Evolutionary conservation across 2,329 filamentous ascomycete species (phyloP), one percentile per base, ranked within the genome.

Genomic region (Ophiosphaerella herpotricha): DNA sequence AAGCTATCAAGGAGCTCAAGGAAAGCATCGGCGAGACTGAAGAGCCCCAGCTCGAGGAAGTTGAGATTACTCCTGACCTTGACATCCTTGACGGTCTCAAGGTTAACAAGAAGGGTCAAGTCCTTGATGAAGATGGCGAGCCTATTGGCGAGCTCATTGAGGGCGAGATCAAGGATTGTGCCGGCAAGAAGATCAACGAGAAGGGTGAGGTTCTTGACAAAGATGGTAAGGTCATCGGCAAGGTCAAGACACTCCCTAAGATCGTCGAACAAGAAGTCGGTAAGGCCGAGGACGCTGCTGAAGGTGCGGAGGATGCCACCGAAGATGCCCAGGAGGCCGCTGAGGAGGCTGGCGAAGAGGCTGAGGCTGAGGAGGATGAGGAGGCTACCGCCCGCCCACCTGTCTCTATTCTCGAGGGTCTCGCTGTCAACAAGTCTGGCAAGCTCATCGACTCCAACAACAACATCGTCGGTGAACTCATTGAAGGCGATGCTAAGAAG

Each of bases 161-260:
- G 57, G 85, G 86, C 36, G 81, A 87, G 44, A 70, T 86, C 11
- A 71, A 79, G 12, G 82, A 86, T 54, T 86, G 85, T 55, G 82
- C 85, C 14, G 80, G 85, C 50, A 86, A 85, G 74, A 87, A 86
- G 70, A 76, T 85, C 58, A 85, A 87, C 57, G 80, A 79, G 51
- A 77, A 85, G 70, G 85, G 85, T 16, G 85, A 87, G 61, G 82
- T 87, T 48, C 77, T 86, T 63, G 84, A 86, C 66, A 83, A 80
- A 67, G 80, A 83, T 39, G 84, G 85, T 38, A 84, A 85, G 37
- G 77, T 87, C 55, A 79, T 87, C 54, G 85, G 85, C 35, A 81
- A 81, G 55, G 82, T 85, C 54, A 77, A 82, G 59, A 76, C 79
- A n/a, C 72, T 81, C 4, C 77, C 78, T 9, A 75, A 78, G 57